Base-by-base conservation (phyloP, 345 rosid species). In the Syzygium aqueum region DNA sequence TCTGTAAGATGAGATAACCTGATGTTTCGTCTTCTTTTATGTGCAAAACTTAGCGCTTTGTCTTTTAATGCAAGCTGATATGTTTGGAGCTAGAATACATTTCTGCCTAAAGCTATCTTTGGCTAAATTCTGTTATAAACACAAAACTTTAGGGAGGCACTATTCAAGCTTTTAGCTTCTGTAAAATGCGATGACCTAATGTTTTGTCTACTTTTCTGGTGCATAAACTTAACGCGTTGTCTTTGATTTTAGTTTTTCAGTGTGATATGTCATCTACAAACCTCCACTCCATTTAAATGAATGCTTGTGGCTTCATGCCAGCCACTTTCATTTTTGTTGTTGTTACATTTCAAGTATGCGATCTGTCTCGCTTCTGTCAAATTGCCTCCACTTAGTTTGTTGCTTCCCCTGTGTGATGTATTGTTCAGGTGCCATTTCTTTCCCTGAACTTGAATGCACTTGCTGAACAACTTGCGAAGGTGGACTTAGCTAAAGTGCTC, bases 401-500 rank as follows among this genome's bases (percentile, higher is more conserved):
- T 80, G 56, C 63, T 49, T 86, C 84, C 3, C 30, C 52, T 59
- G 19, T 59, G 5, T n/a, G 54, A 10, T 46, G 78, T 73, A 0
- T 37, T 73, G 19, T 37, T 63, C 84, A 97, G 98, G 94, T 91
- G 22, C 91, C 94, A 28, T 92, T 93, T 89, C 93, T 96, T 85
- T 95, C 97, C 53, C 91, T 96, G 87, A 91, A 96, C 92, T 87
- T 96, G 89, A 90, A 91, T 85, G 93, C 94, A 85, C 94, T 96
- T 59, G 96, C 93, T 0, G 93, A 95, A 85, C 93, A 93, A 86
- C 90, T 97, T 8, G 95, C 90, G 61, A 94, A 93, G 86, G 95
- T 94, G 56, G 95, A 95, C 52, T 85, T 95, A 88, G 92, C 95
- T 8, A 85, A 92, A 88, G 90, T 95, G 89, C 97, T 96, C 57